These are phyloP conservation scores for Aspergillus pseudotamarii DNA, from an alignment of 2,329 filamentous ascomycete species.

Conservation along the genomic window DNA sequence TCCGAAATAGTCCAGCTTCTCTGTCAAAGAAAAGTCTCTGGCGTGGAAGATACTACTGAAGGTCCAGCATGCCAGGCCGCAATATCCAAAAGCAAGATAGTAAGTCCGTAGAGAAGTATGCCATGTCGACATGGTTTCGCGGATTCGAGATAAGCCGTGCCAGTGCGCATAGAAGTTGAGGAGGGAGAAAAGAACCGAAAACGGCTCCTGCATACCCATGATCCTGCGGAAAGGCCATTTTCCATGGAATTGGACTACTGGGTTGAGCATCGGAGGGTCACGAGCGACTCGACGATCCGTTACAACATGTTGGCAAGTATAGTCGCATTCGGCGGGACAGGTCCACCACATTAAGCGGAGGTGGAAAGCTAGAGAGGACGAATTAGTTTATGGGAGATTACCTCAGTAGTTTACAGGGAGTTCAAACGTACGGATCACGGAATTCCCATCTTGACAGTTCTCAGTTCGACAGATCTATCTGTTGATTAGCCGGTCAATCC, in stretches of 20 bases:
- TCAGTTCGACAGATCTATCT: constrained; percentile 74
- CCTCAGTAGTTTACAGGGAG: background rate
- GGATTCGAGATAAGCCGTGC: constrained; percentile 72
- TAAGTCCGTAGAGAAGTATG: constrained; percentile 75
- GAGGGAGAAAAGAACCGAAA: constrained; percentile 88
- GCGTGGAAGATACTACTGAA: constrained; percentile 93
- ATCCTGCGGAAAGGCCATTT: constrained; percentile 97
- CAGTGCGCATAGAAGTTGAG: constrained; percentile 88
- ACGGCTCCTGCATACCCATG: constrained; percentile 91
- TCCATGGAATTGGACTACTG: constrained; percentile 90
- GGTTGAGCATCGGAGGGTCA: constrained; percentile 64
- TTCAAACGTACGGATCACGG: constrained; percentile 69
- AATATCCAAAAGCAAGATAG: constrained; percentile 77
- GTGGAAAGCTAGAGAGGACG: constrained; percentile 65
- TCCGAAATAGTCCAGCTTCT: constrained; percentile 95
- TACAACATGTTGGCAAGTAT: constrained; percentile 93
- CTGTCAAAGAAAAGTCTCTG: constrained; percentile 79
- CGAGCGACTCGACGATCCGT: constrained; percentile 70
- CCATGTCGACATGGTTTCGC: constrained; percentile 66
- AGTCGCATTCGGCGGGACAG: constrained; percentile 94
- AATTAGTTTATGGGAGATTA: background rate
- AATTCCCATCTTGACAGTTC: constrained; percentile 72
- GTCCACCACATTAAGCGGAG: constrained; percentile 89
- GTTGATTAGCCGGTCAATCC: constrained; percentile 21
- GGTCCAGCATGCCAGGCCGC: constrained; percentile 81